Evolutionary conservation across 179 eudicot species (phyloP).

Genomic region (Silene coronaria): DNA sequence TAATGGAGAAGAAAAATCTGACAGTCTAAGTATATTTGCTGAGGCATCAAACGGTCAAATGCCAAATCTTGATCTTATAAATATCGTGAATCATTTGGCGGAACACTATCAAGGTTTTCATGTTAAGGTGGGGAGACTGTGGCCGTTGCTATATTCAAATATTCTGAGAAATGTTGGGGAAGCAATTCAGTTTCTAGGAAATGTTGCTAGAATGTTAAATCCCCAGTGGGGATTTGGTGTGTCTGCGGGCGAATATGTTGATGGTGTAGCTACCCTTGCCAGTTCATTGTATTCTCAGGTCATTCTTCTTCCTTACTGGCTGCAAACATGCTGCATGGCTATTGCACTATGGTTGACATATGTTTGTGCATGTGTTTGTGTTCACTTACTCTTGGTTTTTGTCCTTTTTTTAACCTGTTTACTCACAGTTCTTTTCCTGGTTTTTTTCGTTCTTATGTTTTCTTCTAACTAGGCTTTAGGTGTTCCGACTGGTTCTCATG

Average conservation of each 20-base stretch:
- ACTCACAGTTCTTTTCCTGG: neutral
- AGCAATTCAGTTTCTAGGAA: conserved; percentile 52
- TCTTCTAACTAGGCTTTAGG: conserved; percentile 63
- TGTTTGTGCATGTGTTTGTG: conserved; percentile 10
- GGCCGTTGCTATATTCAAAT: conserved; percentile 58
- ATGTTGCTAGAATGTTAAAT: conserved; percentile 60
- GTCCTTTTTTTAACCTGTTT: conserved; percentile 3
- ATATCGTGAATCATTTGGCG: conserved; percentile 82
- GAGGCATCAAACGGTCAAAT: conserved; percentile 98
- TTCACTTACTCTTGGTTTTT: neutral
- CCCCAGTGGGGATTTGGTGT: conserved; percentile 78
- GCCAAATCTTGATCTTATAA: conserved; percentile 97
- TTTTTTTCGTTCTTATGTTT: neutral
- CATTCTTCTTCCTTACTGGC: conserved; percentile 5
- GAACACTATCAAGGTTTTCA: conserved; percentile 75
- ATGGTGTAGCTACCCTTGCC: conserved; percentile 88
- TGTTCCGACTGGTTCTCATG: conserved; percentile 93
- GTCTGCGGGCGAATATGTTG: conserved; percentile 67
- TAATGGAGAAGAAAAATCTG: conserved; percentile 33
- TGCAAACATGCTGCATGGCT: neutral
- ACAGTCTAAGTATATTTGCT: conserved; percentile 66
- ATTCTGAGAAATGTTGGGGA: conserved; percentile 53
- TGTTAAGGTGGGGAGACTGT: conserved; percentile 61
- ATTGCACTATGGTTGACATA: neutral
- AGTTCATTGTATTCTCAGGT: conserved; percentile 93